Conservation (phyloP, 2,329 filamentous ascomycete genomes). For the Aspergillus hiratsukae region DNA sequence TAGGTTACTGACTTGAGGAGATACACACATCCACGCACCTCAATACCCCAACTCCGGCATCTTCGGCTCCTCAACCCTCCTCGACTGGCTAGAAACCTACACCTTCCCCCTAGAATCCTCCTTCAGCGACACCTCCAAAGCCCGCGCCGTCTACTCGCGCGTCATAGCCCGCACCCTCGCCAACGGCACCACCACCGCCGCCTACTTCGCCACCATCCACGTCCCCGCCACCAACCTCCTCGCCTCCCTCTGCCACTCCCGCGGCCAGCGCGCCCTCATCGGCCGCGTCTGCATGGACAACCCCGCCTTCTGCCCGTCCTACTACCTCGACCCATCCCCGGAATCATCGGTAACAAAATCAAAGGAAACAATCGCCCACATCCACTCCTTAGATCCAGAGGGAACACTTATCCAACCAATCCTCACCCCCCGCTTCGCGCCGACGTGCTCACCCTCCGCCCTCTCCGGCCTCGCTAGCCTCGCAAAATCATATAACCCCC, state of each 20-base stretch:
- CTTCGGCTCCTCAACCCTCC: slow-evolving; percentile 86
- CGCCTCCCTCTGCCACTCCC: slow-evolving; percentile 70
- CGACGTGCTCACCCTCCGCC: slow-evolving; percentile 49
- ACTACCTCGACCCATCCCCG: slow-evolving; percentile 71
- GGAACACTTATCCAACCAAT: slow-evolving; percentile 65
- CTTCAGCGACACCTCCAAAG: slow-evolving; percentile 45
- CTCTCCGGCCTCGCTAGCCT: slow-evolving; percentile 62
- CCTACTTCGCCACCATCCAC: slow-evolving; percentile 92
- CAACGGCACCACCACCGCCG: slow-evolving; percentile 86
- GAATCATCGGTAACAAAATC: slow-evolving; percentile 56
- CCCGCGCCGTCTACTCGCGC: slow-evolving; percentile 62
- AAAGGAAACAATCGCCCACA: slow-evolving; percentile 59
- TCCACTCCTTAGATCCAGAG: slow-evolving; percentile 45
- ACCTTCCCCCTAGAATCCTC: slow-evolving; percentile 90
- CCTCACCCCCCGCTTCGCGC: slow-evolving; percentile 66
- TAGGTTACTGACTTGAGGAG: slow-evolving; percentile 43
- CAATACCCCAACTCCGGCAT: slow-evolving; percentile 94
- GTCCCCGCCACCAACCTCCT: slow-evolving; percentile 87
- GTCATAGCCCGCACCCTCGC: slow-evolving; percentile 76
- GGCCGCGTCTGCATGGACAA: slow-evolving; percentile 95
- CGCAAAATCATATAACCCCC: slow-evolving; percentile 58
- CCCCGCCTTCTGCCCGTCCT: slow-evolving; percentile 59
- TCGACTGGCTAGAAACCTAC: slow-evolving; percentile 91
- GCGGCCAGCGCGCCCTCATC: slow-evolving; percentile 84
- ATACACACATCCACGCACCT: slow-evolving; percentile 91